Evolutionary conservation across 2,329 filamentous ascomycete genomes (phyloP), one percentile per base, ranked within the genome.

Genomic region (Dryadomyces sulphureus): DNA sequence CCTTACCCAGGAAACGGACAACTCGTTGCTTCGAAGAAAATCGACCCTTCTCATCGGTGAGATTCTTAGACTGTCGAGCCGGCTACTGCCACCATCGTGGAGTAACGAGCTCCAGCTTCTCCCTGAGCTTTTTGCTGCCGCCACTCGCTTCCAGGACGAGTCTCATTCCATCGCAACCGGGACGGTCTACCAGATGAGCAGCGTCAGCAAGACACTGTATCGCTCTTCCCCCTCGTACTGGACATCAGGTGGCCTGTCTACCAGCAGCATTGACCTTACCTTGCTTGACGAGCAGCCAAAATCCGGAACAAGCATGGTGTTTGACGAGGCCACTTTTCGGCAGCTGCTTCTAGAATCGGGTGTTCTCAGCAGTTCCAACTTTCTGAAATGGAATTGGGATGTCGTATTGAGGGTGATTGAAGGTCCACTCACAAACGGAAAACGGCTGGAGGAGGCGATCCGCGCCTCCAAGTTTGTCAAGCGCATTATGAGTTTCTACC

Each of bases 181-280:
- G 7, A 93, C 93, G 17, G 86, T 98, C 12, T 98, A 96, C 57
- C 92, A 96, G 59, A 94, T 98, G 45, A 94, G 94, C 65, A 95
- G 90, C 59, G 88, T 98, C 53, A 98, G 90, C 60, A 79, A 87
- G 51, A 96, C 89, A 0, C 66, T 98, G 14, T 93, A 93, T 58
- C 76, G 88, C 48, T 93, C 86, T 41, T 75, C 77, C 6, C 72
- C 74, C 2, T 67, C 72, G 0, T 62, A 66, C 7, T 63, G 62
- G 47, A 52, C 59, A 2, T 54, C 61, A 3, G 61, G 60, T 2
- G 54, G 57, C 20, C n/a, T 65, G 62, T 46, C 17, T 44, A 32
- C 9, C 38, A 66, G 65, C 49, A 68, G 64, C 52, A 58, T 69
- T 52, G 69, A 72, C 34, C 56, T 76, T n/a, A 60, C 64, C 1